phyloP scores from a whole-genome alignment of 805 yeast genomes.

The Ogataea pilisensis region DNA sequence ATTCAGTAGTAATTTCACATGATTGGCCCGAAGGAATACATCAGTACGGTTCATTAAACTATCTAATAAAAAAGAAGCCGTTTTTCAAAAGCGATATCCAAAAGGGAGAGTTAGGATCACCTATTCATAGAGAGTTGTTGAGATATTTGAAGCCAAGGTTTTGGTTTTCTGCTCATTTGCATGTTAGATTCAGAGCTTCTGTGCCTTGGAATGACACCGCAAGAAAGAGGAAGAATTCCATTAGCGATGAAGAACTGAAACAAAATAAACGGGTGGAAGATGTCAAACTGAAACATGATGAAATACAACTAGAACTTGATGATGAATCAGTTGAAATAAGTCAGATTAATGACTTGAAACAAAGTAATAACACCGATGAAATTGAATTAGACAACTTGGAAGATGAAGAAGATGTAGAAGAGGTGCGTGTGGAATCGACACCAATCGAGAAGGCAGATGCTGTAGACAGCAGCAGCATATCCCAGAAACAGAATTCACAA shows the following conservation, averaged over 20 bases:
- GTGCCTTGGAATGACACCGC: constrained; percentile 29
- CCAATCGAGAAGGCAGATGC: constrained; percentile 7
- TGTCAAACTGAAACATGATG: constrained; percentile 17
- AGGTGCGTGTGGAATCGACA: constrained; percentile 12
- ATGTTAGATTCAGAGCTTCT: constrained; percentile 62
- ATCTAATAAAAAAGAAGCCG: constrained; percentile 56
- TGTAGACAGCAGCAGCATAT: background rate
- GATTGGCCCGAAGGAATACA: constrained; percentile 93
- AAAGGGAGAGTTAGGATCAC: constrained; percentile 64
- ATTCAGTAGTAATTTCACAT: constrained; percentile 68
- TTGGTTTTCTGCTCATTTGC: constrained; percentile 93
- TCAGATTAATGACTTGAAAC: constrained; percentile 1
- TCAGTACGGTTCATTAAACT: constrained; percentile 52
- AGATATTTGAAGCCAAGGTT: constrained; percentile 51
- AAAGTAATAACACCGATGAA: constrained; percentile 3
- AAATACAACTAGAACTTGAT: constrained; percentile 28
- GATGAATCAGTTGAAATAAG: background rate
- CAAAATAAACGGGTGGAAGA: constrained; percentile 5
- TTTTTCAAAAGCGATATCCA: constrained; percentile 63
- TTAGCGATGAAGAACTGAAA: constrained; percentile 1
- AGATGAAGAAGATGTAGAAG: constrained; percentile 11
- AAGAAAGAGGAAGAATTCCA: constrained; percentile 4
- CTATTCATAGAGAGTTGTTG: constrained; percentile 56
- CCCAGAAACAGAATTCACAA: too few species aligned
- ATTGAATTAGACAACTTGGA: constrained; percentile 6